These are phyloP conservation scores for Pouteria campechiana DNA, from an alignment of 179 eudicot species.

Conservation along the genomic window DNA sequence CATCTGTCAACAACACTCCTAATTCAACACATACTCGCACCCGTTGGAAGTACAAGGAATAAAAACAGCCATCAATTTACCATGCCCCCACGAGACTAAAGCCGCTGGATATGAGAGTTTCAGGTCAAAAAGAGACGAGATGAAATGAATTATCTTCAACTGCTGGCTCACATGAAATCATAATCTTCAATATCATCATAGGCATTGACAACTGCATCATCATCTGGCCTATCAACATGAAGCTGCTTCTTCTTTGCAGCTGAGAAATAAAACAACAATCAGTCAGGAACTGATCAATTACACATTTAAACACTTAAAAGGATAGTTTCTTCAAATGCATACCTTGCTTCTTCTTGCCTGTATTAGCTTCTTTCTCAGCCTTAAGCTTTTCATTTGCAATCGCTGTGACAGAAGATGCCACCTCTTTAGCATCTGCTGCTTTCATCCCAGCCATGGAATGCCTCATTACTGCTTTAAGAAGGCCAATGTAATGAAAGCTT, in stretches of 20 bases:
- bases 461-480: conserved; percentile 81
- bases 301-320: too few relatives aligned
- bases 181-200: conserved; percentile 58
- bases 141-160: too few relatives aligned
- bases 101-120: too few relatives aligned
- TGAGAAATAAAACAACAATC: too few relatives aligned
- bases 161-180: conserved; percentile 74
- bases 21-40: too few relatives aligned
- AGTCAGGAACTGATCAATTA: too few relatives aligned
- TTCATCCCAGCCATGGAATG: conserved; percentile 62
- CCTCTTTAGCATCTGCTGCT: conserved; percentile 94
- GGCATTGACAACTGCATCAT: conserved; percentile 37
- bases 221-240: conserved; percentile 61
- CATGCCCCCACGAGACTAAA: too few relatives aligned
- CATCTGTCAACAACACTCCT: too few relatives aligned
- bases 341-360: conserved; percentile 98
- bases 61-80: too few relatives aligned
- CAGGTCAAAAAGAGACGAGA: too few relatives aligned
- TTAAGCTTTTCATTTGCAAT: conserved; percentile 92
- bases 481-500: conserved; percentile 79
- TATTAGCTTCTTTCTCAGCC: conserved; percentile 95
- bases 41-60: too few relatives aligned
- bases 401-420: conserved; percentile 79
- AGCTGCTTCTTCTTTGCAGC: conserved; percentile 37
- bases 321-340: too few relatives aligned